Conservation (phyloP, 2,329 filamentous ascomycete genomes). For the Plenodomus lindquistii region DNA sequence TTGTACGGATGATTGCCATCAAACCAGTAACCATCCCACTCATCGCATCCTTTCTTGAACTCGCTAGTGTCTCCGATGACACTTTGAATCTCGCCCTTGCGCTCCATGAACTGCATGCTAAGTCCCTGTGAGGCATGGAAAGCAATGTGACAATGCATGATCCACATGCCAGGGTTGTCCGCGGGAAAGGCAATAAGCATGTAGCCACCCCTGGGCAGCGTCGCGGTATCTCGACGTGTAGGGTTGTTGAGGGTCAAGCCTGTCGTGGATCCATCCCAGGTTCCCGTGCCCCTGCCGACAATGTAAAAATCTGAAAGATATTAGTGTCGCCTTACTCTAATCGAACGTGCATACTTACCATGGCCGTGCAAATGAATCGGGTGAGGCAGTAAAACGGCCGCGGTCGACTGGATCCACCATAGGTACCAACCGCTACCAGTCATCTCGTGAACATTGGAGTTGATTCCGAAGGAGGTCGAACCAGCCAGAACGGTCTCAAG, state of each 20-base stretch:
- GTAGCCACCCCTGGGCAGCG: constrained; percentile 45
- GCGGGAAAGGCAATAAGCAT: constrained; percentile 58
- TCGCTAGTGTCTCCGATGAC: constrained; percentile 23
- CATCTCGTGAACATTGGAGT: constrained; percentile 37
- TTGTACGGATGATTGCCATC: constrained; percentile 29
- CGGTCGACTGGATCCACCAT: constrained; percentile 52
- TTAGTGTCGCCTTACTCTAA: background rate
- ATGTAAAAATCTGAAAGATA: constrained; percentile 45
- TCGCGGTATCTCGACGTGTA: constrained; percentile 44
- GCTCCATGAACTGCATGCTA: constrained; percentile 58
- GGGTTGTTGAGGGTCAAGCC: constrained; percentile 45
- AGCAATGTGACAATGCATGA: constrained; percentile 43
- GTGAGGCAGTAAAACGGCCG: constrained; percentile 42
- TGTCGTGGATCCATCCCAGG: constrained; percentile 39
- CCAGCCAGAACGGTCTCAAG: constrained; percentile 48
- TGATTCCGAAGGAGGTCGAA: constrained; percentile 24
- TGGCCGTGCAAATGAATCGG: constrained; percentile 49
- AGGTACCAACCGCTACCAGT: constrained; percentile 47
- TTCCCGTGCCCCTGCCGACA: constrained; percentile 39
- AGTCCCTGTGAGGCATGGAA: constrained; percentile 48
- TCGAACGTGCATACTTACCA: background rate
- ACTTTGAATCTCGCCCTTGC: constrained; percentile 27
- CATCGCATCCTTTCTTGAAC: constrained; percentile 32
- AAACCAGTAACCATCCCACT: constrained; percentile 41
- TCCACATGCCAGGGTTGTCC: constrained; percentile 55